These are phyloP conservation scores for Pichia sp. DNA, from an alignment of 1,139 yeast genomes.

Conservation along the genomic window DNA sequence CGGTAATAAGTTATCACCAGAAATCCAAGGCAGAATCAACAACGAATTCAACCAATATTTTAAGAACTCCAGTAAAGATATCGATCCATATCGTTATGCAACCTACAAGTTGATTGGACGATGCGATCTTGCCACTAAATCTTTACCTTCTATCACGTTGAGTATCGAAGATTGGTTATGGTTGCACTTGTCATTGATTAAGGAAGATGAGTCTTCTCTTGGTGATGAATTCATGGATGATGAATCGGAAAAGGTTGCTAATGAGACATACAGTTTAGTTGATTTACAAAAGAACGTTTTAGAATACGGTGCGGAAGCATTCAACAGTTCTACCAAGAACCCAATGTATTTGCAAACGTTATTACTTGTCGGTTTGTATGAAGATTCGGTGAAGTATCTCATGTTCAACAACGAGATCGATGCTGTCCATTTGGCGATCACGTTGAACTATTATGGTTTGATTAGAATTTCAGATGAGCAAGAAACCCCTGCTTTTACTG, in stretches of 20 bases:
- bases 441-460: constrained; percentile 72
- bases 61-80: constrained; percentile 54
- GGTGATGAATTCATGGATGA: constrained; percentile 19
- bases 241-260: constrained; percentile 37
- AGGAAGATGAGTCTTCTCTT: constrained; percentile 48
- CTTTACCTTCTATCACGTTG: constrained; percentile 70
- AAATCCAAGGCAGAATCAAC: constrained; percentile 67
- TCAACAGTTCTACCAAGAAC: constrained; percentile 61
- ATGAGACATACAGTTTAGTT: constrained; percentile 67
- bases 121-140: constrained; percentile 76
- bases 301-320: constrained; percentile 71
- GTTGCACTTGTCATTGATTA: constrained; percentile 80
- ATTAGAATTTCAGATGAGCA: constrained; percentile 44
- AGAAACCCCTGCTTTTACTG: constrained; percentile 14
- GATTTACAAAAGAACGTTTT: constrained; percentile 75
- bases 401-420: constrained; percentile 73
- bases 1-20: constrained; percentile 56
- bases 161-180: constrained; percentile 97
- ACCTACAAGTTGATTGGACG: constrained; percentile 90
- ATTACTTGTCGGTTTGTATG: constrained; percentile 76
- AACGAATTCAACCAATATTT: constrained; percentile 86
- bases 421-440: constrained; percentile 88
- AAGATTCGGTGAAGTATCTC: constrained; percentile 72
- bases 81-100: constrained; percentile 90
- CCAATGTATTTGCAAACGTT: constrained; percentile 79